A percentile compares a stretch with the other conserved stretches of the same genome.
Evolutionary conservation across 371 early-diverging fungal genomes (phyloP).

Genomic region (Rozella allomycis): DNA sequence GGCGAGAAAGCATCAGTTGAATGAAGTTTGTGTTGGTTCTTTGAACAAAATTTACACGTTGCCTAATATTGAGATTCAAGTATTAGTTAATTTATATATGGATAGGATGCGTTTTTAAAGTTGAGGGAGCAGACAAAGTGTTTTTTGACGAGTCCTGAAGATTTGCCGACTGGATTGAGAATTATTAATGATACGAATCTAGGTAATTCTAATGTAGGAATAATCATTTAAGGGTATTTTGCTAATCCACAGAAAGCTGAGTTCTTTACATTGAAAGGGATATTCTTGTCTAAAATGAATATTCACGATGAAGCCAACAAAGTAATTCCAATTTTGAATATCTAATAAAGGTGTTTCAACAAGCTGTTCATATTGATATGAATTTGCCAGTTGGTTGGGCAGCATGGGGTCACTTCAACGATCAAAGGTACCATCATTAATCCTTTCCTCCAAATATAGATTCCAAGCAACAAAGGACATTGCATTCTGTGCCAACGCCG

Average conservation of each 20-base stretch:
- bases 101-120: slow-evolving; percentile 81
- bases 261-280: slow-evolving; percentile 85
- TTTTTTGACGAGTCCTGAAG: slow-evolving; percentile 59
- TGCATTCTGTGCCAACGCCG: slow-evolving; percentile 67
- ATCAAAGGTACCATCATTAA: slow-evolving; percentile 30
- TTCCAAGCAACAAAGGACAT: slow-evolving; percentile 55
- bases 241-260: slow-evolving; percentile 85
- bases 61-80: slow-evolving; percentile 97
- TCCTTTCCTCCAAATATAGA: neutral
- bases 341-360: slow-evolving; percentile 82
- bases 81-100: no score
- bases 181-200: slow-evolving; percentile 96
- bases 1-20: slow-evolving; percentile 82
- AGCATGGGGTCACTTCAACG: slow-evolving; percentile 88
- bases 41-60: slow-evolving; percentile 91
- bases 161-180: slow-evolving; percentile 79
- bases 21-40: slow-evolving; percentile 78
- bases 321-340: no score
- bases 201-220: no score
- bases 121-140: slow-evolving; percentile 96
- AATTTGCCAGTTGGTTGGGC: slow-evolving; percentile 85
- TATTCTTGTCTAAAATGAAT: slow-evolving; percentile 68
- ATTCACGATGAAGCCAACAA: slow-evolving; percentile 72
- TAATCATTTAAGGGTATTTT: no score
- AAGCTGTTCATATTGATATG: slow-evolving; percentile 76